Evolutionary conservation across 257 asterid species (phyloP), one percentile per base, ranked within the genome.

Genomic region (Capsicum rhomboideum): DNA sequence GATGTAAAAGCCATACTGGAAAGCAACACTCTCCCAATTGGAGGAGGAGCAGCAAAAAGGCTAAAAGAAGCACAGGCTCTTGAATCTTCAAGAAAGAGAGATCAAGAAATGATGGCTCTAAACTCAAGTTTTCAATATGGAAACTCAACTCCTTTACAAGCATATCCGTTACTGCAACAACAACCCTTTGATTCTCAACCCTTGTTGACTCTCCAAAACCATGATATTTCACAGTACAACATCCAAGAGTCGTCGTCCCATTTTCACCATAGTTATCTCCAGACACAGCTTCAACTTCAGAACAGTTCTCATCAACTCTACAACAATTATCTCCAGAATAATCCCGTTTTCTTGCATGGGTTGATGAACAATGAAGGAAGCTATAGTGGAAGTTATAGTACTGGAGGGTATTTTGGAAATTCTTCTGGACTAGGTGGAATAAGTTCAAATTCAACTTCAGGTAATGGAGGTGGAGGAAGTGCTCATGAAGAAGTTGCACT

Each of bases 21-120:
- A 56, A 96, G 99, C 93, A 89, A 79, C 87, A 91, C 95, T 7
- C 91, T 94, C 46, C 99, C 99, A 0, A 94, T 96, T 3, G 96
- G 97, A 18, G 97, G 98, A 1, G 97, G 98, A 0, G 97, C 98
- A 0, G 98, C 99, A 34, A 94, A 94, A 16, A 92, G 99, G 26
- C 88, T 94, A 9, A 93, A 92, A 66, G 99, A 96, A 52, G 98
- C 98, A 0, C 98, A 93, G 11, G 97, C 97, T 0, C 84, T 92
- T 6, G 99, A 95, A 77, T 86, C 94, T 0, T 91, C 97, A 0
- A 74, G 97, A 78, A 94, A 92, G 10, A 92, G 90, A 2, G 98
- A 93, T 34, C 78, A 82, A 34, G 97, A 94, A 82, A 91, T 92
- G 90, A 86, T 93, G 1, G 87, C 93, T 0, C 67, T 94, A 6